These are phyloP conservation scores for Botrytis fabae DNA, from an alignment of 2,329 filamentous ascomycete genomes.

Conservation along the genomic window DNA sequence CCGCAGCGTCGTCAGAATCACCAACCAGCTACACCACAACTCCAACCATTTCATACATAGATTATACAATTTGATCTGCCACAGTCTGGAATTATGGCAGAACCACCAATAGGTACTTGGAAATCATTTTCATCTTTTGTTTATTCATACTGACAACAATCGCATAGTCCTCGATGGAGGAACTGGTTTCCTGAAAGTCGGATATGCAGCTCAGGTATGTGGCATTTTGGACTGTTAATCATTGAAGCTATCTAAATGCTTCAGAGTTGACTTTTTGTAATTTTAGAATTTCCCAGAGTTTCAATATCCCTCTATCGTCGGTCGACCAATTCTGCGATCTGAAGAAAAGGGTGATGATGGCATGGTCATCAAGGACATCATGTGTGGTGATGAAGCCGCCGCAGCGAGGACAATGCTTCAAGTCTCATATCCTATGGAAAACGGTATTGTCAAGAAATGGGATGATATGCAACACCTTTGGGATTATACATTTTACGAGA, in stretches of 20 bases:
- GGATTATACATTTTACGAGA: constrained; percentile 98
- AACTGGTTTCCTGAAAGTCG: constrained; percentile 99
- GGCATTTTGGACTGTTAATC: constrained; percentile 8
- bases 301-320: constrained; percentile 97
- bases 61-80: constrained; percentile 25
- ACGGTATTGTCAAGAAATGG: constrained; percentile 99
- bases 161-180: constrained; percentile 92
- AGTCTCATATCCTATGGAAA: constrained; percentile 99
- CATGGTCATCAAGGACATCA: constrained; percentile 92
- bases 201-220: constrained; percentile 85
- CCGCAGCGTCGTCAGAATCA: constrained; percentile 33
- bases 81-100: constrained; percentile 39
- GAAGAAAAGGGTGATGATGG: constrained; percentile 73
- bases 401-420: constrained; percentile 96
- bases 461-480: constrained; percentile 99
- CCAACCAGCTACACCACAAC: constrained; percentile 20
- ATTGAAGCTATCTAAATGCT: constrained; percentile 10
- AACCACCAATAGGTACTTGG: constrained; percentile 42
- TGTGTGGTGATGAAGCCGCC: constrained; percentile 98
- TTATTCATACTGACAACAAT: constrained; percentile 30
- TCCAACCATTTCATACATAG: constrained; percentile 23
- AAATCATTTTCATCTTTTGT: neutral
- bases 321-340: constrained; percentile 92
- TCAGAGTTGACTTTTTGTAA: constrained; percentile 23
- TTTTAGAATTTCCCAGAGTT: constrained; percentile 94